Evolutionary conservation across 2,329 filamentous ascomycete species (phyloP), one percentile per base, ranked within the genome.

Genomic region (Helicocarpus griseus): DNA sequence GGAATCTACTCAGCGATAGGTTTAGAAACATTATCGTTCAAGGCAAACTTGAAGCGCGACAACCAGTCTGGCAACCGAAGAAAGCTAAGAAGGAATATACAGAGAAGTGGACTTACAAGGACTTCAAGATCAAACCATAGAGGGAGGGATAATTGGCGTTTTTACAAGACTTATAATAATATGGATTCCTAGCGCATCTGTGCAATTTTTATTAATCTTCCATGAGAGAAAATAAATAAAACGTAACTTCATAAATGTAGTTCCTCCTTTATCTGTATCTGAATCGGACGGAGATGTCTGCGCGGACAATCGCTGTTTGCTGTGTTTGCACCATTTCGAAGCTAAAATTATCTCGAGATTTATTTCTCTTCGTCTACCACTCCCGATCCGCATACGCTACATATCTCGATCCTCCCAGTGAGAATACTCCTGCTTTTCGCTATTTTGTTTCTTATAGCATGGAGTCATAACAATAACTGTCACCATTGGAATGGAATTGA

Each of bases 51-150:
- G 93, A 98, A 75, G 80, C 81, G 47, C 79, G 93, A 60, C 85
- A 85, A 65, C 83, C 84, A 49, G 80, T 91, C 53, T 80, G 84
- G 5, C 91, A 93, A 72, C 79, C 79, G 62, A 95, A 87, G 78
- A 87, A 93, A 75, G 80, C 81, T 57, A 90, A 83, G 77, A 83
- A 76, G 60, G 88, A 87, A 68, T 71, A 83, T 48, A 95, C 89
- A 5, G 93, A 97, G 79, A 98, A 97, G 73, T 98, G 93, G 93
- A 82, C 85, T 41, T 87, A 95, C 75, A 98, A 98, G 77, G 93
- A 98, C 67, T 98, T 95, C 70, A 78, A 76, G 60, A 70, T 87
- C 19, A 51, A 56, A 44, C 41, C 36, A 13, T 53, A 35, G 29
- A 36, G 8, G 31, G 14, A 17, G 8, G 31, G 29, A 13, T 36